Base-by-base conservation (phyloP, 192 early-diverging fungal species). In the Mortierella hygrophila region DNA sequence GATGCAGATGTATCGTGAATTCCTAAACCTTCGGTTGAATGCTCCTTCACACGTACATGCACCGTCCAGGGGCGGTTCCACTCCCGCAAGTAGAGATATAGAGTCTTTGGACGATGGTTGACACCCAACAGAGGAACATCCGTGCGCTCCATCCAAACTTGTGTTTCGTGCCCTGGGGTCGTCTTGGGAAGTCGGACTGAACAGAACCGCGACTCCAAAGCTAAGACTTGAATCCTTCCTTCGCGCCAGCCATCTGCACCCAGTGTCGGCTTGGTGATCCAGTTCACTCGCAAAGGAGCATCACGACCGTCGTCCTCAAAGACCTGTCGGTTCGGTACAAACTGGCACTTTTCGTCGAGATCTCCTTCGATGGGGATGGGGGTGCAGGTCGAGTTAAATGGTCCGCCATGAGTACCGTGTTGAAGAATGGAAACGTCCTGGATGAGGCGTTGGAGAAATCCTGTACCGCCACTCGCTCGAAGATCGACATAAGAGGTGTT, bases 251-350 rank as follows among this genome's bases (percentile, higher is more conserved):
- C 84, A 70, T 77, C 72, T 5, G 29, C 35, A 4, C 32, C n/a
- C 8, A 35, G 35, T 6, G 42, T 37, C 0, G 75, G 72, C 0
- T 32, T 18, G 0, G 29, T 11, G 2, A 69, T 63, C 84, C 79
- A 81, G 13, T 75, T 68, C 16, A 68, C 60, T 35, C 68, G 70
- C 20, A 86, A 15, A 35, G 84, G 84, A 26, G 32, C 40, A 8
- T 77, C 75, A 35, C 52, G 23, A 6, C 84, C 79, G 4, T 57
- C 37, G 54, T 86, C 84, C 42, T 86, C 84, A 78, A 86, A 86
- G 71, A 86, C 52, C 47, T 86, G 84, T 8, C 84, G 79, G 6
- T 2, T 23, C 13, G 84, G 84, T 2, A 20, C 10, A 47, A 80
- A 81, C 1, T 3, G 26, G 54, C 84, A 86, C 4, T 7, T 10